Conservation (phyloP, 2,329 filamentous ascomycete genomes). For the Ophiocordyceps camponoti-saundersi region DNA sequence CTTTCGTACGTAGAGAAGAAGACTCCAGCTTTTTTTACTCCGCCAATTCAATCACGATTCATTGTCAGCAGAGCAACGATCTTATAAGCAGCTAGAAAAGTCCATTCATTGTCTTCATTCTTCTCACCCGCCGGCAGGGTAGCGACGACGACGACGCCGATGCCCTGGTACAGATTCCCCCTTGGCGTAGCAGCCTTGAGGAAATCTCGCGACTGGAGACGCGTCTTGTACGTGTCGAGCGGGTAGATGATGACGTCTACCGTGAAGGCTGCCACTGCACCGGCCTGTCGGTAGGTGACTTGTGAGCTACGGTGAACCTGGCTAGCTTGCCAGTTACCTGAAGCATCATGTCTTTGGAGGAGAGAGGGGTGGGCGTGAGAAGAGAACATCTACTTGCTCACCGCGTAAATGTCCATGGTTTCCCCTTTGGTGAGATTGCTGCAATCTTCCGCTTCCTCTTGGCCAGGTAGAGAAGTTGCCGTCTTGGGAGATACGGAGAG, state of each 20-base stretch:
- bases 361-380: too few species aligned
- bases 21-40: neutral
- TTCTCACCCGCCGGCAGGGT: constrained; percentile 67
- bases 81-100: too few species aligned
- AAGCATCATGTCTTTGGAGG: neutral
- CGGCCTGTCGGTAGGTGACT: too few species aligned
- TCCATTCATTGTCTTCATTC: too few species aligned
- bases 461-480: neutral
- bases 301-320: too few species aligned
- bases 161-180: constrained; percentile 55
- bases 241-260: constrained; percentile 79
- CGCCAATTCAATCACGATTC: too few species aligned
- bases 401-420: constrained; percentile 15
- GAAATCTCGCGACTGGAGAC: constrained; percentile 37
- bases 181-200: neutral
- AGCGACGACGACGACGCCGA: constrained; percentile 70
- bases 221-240: constrained; percentile 77
- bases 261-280: constrained; percentile 69
- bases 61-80: too few species aligned
- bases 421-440: neutral
- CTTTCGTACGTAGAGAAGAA: constrained; percentile 88
- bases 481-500: neutral
- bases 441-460: neutral
- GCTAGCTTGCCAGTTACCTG: too few species aligned
- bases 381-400: too few species aligned